phyloP scores from a whole-genome alignment of 768 basidiomycete genomes.

The Agrocybe pediades region DNA sequence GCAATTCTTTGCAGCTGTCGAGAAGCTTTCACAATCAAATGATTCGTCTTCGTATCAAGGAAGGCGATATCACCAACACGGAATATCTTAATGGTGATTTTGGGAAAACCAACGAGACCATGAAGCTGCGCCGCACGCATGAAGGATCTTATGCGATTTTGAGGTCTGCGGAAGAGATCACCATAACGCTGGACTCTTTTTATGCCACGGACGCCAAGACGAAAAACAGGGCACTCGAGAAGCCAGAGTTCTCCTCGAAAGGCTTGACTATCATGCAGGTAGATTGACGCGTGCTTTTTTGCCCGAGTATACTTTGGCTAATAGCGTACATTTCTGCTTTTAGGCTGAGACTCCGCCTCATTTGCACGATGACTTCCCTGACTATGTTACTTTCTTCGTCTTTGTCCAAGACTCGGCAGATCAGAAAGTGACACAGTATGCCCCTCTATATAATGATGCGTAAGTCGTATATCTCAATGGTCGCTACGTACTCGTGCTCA shows the following conservation, averaged over 20 bases:
- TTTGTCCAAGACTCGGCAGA: background rate
- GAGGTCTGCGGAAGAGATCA: background rate
- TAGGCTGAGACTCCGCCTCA: background rate
- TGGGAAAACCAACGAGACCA: background rate
- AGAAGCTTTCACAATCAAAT: background rate
- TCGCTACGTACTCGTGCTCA: background rate
- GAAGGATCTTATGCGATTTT: background rate
- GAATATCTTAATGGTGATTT: background rate
- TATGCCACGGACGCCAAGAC: conserved; percentile 1
- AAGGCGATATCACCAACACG: background rate
- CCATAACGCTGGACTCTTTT: background rate
- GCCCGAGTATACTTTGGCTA: background rate
- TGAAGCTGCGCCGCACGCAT: background rate
- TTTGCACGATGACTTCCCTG: conserved; percentile 2
- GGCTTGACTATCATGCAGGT: background rate
- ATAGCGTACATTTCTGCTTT: too few relatives aligned
- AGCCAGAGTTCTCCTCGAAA: background rate
- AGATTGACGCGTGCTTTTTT: background rate
- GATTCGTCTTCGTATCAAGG: background rate
- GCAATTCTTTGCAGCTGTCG: background rate
- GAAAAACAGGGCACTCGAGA: background rate
- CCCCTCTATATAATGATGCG: background rate
- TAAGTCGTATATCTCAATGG: background rate
- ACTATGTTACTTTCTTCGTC: conserved; percentile 1
- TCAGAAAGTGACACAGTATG: background rate